Conservation (phyloP, 1,284 basidiomycete genomes). For the Malassezia equina region DNA sequence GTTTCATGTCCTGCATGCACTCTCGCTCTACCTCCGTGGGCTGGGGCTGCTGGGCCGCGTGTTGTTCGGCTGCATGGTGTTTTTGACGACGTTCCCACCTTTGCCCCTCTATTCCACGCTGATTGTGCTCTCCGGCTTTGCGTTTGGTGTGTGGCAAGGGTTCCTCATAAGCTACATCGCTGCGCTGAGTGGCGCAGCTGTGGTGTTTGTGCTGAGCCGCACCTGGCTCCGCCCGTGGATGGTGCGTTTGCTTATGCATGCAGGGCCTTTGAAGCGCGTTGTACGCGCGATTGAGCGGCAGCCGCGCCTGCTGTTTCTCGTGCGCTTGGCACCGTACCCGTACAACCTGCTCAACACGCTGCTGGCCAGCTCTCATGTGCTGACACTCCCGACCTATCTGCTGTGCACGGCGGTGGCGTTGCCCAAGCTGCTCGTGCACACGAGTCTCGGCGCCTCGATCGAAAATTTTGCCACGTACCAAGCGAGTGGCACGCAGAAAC, state of each 20-base stretch:
- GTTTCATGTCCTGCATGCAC: constrained; percentile 35
- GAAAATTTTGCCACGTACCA: constrained; percentile 68
- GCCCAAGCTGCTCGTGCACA: constrained; percentile 76
- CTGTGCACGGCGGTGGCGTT: constrained; percentile 69
- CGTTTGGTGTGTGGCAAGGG: constrained; percentile 68
- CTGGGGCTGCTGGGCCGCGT: constrained; percentile 31
- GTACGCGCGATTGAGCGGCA: constrained; percentile 76
- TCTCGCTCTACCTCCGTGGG: constrained; percentile 31
- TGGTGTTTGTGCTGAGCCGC: constrained; percentile 67
- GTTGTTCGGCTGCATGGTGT: constrained; percentile 40
- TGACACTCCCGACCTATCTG: constrained; percentile 66
- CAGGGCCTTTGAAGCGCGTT: constrained; percentile 51
- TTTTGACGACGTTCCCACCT: constrained; percentile 54
- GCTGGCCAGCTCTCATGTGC: constrained; percentile 71
- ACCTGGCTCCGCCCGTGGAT: constrained; percentile 62
- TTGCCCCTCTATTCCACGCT: constrained; percentile 75
- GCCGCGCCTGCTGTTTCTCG: constrained; percentile 70
- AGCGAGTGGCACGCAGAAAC: constrained; percentile 7
- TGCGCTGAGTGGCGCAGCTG: constrained; percentile 67
- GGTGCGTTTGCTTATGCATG: constrained; percentile 59
- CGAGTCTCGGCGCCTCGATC: constrained; percentile 67
- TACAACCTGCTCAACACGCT: constrained; percentile 80
- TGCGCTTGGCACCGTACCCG: constrained; percentile 60
- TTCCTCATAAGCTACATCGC: constrained; percentile 71
- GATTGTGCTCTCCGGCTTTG: constrained; percentile 75